Percentiles rank a stretch among this genome's conserved stretches.
Evolutionary conservation across 106 monocot species (phyloP).

Genomic region (Platanthera guangdongensis): DNA sequence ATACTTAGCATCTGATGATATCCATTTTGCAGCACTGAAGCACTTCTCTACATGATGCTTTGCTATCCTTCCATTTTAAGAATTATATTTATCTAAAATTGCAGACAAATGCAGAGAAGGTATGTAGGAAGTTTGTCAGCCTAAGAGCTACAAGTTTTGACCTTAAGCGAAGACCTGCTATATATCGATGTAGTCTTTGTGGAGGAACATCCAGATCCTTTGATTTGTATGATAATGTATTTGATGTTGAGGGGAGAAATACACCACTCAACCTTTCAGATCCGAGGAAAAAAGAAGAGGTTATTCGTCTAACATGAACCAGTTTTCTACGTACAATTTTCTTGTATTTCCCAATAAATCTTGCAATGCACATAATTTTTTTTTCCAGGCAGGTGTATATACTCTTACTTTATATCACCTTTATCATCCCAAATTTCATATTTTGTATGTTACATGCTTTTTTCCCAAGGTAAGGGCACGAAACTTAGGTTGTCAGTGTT

Average conservation of each 20-base stretch:
- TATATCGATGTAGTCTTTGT: conserved; percentile 69
- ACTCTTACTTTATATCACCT: background rate
- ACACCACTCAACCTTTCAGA: conserved; percentile 7
- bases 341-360: background rate
- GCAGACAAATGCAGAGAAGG: conserved; percentile 62
- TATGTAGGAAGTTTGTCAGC: conserved; percentile 47
- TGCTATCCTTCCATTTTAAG: background rate
- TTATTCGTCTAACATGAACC: conserved; percentile 7
- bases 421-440: background rate
- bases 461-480: background rate
- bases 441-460: background rate
- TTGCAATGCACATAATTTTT: background rate
- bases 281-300: conserved; percentile 34
- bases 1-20: background rate
- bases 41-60: background rate
- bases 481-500: background rate
- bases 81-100: conserved; percentile 2
- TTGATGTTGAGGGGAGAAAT: conserved; percentile 28
- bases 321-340: background rate
- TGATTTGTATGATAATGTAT: conserved; percentile 34
- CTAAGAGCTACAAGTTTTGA: conserved; percentile 21
- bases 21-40: background rate
- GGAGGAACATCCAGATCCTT: conserved; percentile 53
- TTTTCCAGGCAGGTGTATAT: background rate
- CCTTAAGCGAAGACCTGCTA: conserved; percentile 13